Evolutionary conservation across 495 filamentous ascomycete species (phyloP).

Genomic region (Aspergillus indologenus): DNA sequence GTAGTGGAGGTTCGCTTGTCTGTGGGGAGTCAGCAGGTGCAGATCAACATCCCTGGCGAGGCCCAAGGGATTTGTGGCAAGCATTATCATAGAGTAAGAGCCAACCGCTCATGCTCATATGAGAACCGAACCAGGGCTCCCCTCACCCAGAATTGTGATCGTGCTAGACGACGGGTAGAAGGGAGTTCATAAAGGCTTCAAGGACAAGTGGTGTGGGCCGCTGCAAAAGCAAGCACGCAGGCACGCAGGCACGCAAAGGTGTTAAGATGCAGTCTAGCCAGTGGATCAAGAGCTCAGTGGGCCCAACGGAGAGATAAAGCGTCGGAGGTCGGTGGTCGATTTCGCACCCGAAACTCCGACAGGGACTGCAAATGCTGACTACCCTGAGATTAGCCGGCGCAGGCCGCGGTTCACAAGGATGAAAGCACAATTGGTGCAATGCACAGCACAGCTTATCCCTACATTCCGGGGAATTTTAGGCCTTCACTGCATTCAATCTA

Average conservation of each 20-base stretch:
- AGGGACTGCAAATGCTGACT: background rate
- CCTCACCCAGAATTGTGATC: background rate
- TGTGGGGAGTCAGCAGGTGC: background rate
- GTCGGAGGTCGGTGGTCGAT: background rate
- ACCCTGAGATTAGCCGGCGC: too few relatives aligned
- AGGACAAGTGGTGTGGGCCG: background rate
- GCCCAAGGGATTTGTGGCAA: background rate
- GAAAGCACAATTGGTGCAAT: too few relatives aligned
- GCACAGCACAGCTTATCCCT: too few relatives aligned
- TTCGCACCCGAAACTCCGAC: background rate
- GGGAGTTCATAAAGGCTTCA: background rate
- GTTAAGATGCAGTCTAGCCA: background rate
- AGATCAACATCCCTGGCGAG: constrained; percentile 1
- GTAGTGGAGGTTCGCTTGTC: background rate
- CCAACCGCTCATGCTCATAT: background rate
- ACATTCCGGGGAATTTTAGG: too few relatives aligned
- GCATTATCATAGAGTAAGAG: background rate
- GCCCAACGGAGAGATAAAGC: background rate
- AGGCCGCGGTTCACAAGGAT: too few relatives aligned
- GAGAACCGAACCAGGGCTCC: background rate
- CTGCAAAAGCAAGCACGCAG: background rate
- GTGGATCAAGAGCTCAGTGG: background rate
- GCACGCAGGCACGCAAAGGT: background rate
- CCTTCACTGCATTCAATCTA: too few relatives aligned
- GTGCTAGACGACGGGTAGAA: background rate